Conservation (phyloP, 306 rosid species). For the Pyrus pyrifolia region DNA sequence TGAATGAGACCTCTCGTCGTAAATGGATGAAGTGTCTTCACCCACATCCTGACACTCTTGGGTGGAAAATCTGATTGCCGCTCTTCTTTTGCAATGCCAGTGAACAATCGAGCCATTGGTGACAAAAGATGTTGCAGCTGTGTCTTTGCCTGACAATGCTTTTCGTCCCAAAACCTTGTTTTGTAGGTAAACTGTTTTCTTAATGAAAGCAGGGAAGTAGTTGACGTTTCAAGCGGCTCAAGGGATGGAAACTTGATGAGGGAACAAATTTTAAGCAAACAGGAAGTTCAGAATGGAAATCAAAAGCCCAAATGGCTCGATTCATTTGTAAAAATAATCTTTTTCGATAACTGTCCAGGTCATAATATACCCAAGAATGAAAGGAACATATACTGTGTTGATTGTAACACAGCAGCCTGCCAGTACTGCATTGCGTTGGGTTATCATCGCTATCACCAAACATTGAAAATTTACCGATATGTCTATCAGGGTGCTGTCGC, state of each 20-base stretch:
- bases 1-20: too few relatives aligned
- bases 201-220: neutral
- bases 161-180: neutral
- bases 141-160: neutral
- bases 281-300: neutral
- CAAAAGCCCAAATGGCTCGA: constrained; percentile 34
- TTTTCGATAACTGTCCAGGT: constrained; percentile 17
- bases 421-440: constrained; percentile 28
- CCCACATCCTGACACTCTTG: too few relatives aligned
- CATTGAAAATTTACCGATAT: constrained; percentile 33
- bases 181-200: neutral
- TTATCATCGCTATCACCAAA: constrained; percentile 31
- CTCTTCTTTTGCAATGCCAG: neutral
- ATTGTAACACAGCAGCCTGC: constrained; percentile 33
- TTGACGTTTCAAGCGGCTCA: neutral
- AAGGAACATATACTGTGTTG: constrained; percentile 34
- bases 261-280: neutral
- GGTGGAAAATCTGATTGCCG: too few relatives aligned
- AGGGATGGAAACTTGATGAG: neutral
- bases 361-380: constrained; percentile 26
- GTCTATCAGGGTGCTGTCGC: constrained; percentile 39
- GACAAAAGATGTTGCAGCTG: too few relatives aligned
- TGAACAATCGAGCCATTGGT: neutral
- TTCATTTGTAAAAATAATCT: constrained; percentile 19
- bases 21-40: too few relatives aligned